Base-by-base conservation (phyloP, 306 rosid species). In the Cicer cuneatum region DNA sequence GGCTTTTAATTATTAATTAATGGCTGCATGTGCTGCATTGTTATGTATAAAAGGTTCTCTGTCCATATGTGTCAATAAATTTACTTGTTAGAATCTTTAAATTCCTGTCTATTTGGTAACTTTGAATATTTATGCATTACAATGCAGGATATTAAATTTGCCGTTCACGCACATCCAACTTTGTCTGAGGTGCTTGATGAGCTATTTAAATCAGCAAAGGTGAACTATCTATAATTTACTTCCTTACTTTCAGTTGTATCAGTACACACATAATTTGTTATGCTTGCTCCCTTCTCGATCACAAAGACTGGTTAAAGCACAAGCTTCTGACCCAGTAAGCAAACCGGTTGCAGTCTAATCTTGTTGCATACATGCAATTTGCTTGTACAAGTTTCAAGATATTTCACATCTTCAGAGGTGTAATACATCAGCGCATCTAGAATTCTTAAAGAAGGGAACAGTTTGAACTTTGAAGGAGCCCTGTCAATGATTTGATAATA, bases 131-230 rank as follows among this genome's bases (percentile, higher is more conserved):
- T 68, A 76, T 66, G 21, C 69, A 76, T 63, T 47, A 35, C 73
- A 45, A 53, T 80, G 75, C 96, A 91, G 97, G 96, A 93, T 70
- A 79, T 93, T 21, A 91, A 93, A 85, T 70, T 83, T 33, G 89
- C 98, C 2, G 96, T 91, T 80, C 98, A 91, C 73, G 97, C 98
- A 2, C 97, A 91, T 83, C 97, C 98, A 75, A 93, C 98, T 56
- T 83, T 93, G 85, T 93, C 98, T 8, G 96, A 93, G 87, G 98
- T 93, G 83, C 85, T 93, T 76, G 98, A 93, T 52, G 98, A 93
- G 78, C 86, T 91, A 61, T 93, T 89, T 79, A 93, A 91, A 80
- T 90, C 96, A 76, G 98, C 97, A 41, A 91, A 91, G 97, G 98
- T 89, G 52, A 91, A 83, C 69, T 78, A 59, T 71, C 42, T 57